Evolutionary conservation across 306 rosid genomes (phyloP).

Genomic region (Senna siamea): DNA sequence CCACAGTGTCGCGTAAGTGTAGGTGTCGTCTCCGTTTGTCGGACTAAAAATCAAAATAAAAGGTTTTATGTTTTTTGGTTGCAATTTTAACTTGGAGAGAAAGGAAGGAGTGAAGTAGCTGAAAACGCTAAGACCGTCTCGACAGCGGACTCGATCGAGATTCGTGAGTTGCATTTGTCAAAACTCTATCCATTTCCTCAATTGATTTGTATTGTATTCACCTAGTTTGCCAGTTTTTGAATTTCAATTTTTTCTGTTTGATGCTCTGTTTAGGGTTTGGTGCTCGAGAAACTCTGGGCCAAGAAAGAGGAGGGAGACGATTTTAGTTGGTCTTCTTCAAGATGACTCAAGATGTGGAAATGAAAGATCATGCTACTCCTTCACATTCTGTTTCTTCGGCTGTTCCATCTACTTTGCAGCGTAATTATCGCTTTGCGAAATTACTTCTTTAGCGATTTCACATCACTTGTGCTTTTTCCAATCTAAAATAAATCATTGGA

Average conservation of each 20-base stretch:
- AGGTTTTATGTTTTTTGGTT: neutral
- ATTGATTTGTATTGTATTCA: neutral
- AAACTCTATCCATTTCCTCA: neutral
- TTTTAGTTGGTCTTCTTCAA: slow-evolving; percentile 27
- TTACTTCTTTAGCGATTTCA: slow-evolving; percentile 25
- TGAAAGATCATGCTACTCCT: slow-evolving; percentile 55
- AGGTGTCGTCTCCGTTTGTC: neutral
- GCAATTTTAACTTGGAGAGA: neutral
- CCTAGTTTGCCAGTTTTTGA: neutral
- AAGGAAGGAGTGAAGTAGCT: neutral
- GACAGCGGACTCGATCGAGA: slow-evolving; percentile 9
- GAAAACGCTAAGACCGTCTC: slow-evolving; percentile 11
- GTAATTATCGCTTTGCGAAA: slow-evolving; percentile 35
- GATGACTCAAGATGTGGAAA: slow-evolving; percentile 63
- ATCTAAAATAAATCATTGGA: neutral
- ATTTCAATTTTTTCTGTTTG: neutral
- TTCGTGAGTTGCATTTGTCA: slow-evolving; percentile 9
- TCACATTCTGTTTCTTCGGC: slow-evolving; percentile 50
- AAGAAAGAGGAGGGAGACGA: neutral
- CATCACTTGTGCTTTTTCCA: neutral
- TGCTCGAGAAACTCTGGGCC: slow-evolving; percentile 1
- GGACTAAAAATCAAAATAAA: too few relatives aligned
- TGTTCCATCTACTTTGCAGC: slow-evolving; percentile 56
- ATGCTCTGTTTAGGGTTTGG: slow-evolving; percentile 1
- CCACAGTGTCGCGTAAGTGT: neutral